Evolutionary conservation across 768 basidiomycete genomes (phyloP), one percentile per base, ranked within the genome.

Genomic region (Lactarius quietus): DNA sequence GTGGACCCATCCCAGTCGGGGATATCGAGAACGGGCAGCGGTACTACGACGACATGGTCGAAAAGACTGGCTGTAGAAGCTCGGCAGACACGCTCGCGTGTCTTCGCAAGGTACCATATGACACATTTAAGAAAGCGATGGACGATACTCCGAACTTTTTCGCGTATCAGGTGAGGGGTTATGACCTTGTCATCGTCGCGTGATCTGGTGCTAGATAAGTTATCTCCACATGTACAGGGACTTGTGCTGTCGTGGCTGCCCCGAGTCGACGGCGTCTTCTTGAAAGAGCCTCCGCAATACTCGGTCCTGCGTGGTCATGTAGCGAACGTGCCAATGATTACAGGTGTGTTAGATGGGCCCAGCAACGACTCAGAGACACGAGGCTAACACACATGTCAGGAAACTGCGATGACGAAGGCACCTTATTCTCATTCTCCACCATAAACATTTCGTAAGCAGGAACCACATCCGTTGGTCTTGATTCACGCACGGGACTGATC

Each of bases 361-460:
- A 17, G 17, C 23, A n/a, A n/a, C n/a, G n/a, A n/a, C n/a, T n/a
- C n/a, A n/a, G n/a, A n/a, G n/a, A 31, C 23, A 58, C 51, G 3
- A 56, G 67, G 23, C 57, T 54, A 33, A 61, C n/a, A 6, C 20
- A 45, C 20, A 33, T 68, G 18, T 3, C 51, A 79, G 83, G 83
- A 20, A 79, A 84, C 65, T 79, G 78, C 65, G 83, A 86, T 57
- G 86, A 87, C 61, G 86, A 88, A 70, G 86, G 85, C 7, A 84
- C 85, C 0, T 53, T 76, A 3, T 78, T 78, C 69, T 65, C 75
- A 0, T 26, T 77, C 8, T 57, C 69, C 3, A 69, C 53, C 0
- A 31, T 58, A 6, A 76, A 77, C 60, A 67, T 78, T 41, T 71
- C 74, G 77, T 78, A 68, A 1, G 73, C 60, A 23, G 35, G 45